Conservation (phyloP, 2,329 filamentous ascomycete genomes). For the Talaromyces sp. region DNA sequence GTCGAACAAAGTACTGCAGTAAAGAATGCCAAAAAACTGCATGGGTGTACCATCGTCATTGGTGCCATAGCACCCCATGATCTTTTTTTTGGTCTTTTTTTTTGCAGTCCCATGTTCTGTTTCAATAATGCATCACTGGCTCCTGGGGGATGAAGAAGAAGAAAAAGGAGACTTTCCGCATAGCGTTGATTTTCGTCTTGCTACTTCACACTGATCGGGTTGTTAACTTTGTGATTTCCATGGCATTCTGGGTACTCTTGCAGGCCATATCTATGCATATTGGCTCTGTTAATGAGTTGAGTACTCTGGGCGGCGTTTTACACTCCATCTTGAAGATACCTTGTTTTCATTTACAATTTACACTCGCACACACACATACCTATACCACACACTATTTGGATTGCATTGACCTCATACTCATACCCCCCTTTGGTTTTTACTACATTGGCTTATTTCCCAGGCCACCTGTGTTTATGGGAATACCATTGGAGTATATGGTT, state of each 20-base stretch:
- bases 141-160: neutral
- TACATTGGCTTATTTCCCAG: slow-evolving; percentile 14
- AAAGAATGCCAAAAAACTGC: slow-evolving; percentile 99
- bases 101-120: neutral
- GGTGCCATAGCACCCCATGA: slow-evolving; percentile 59
- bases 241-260: neutral
- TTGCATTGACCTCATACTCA: neutral
- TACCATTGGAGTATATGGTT: neutral
- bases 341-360: slow-evolving; percentile 18
- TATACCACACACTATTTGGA: neutral
- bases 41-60: slow-evolving; percentile 97
- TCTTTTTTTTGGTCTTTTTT: neutral
- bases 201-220: neutral
- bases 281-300: slow-evolving; percentile 9
- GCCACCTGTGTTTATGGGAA: neutral
- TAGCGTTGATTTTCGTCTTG: neutral
- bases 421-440: neutral
- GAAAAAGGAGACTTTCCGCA: neutral
- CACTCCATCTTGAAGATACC: slow-evolving; percentile 32
- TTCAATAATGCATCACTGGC: neutral
- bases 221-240: neutral
- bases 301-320: slow-evolving; percentile 21
- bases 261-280: neutral
- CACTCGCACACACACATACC: neutral
- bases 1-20: slow-evolving; percentile 98